phyloP scores from a whole-genome alignment of 177 flowering plant species.

The Vitis hybrid region DNA sequence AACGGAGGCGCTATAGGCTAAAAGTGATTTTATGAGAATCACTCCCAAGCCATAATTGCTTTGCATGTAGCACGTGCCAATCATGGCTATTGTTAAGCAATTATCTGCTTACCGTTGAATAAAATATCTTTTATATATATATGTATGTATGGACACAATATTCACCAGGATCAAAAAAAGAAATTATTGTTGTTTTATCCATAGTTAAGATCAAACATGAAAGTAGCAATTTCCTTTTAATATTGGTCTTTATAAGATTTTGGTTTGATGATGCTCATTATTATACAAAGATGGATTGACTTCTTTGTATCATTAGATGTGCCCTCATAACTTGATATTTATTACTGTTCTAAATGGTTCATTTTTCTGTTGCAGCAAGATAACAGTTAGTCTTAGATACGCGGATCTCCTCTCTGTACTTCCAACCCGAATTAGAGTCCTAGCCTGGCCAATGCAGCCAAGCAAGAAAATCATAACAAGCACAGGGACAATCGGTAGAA shows the following conservation, averaged over 20 bases:
- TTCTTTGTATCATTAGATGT: not conserved
- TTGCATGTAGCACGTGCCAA: too few relatives aligned
- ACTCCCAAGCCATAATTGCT: too few relatives aligned
- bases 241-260: not conserved
- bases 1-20: too few relatives aligned
- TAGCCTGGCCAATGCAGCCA: constrained; percentile 71
- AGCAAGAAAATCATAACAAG: constrained; percentile 26
- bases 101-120: too few relatives aligned
- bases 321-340: not conserved
- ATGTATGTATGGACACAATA: too few relatives aligned
- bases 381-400: constrained; percentile 76
- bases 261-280: constrained; percentile 1
- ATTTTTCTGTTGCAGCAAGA: constrained; percentile 55
- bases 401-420: constrained; percentile 61
- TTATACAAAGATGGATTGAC: not conserved
- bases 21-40: too few relatives aligned
- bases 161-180: too few relatives aligned
- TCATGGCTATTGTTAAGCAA: too few relatives aligned
- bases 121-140: too few relatives aligned
- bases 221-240: not conserved
- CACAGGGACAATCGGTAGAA: constrained; percentile 24
- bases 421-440: constrained; percentile 66
- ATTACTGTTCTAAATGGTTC: not conserved
- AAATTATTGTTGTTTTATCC: too few relatives aligned
- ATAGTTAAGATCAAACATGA: too few relatives aligned